Base-by-base conservation (phyloP, 2,329 filamentous ascomycete genomes). In the Stagonosporopsis vannaccii region DNA sequence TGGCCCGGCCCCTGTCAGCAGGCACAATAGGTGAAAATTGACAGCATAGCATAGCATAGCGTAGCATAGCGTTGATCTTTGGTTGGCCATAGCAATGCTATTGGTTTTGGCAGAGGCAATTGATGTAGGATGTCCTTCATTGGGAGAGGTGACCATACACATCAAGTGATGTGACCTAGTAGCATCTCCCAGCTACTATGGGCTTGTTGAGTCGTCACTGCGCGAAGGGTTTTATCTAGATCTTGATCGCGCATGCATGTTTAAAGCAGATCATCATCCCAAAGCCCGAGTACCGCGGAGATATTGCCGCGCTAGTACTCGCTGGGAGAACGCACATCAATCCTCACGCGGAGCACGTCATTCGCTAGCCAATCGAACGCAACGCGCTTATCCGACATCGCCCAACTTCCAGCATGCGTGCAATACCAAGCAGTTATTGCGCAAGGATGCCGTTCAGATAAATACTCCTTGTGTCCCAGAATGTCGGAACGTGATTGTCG, bases 331-430 rank as follows among this genome's bases (percentile, higher is more conserved):
- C 40, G 46, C 46, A 51, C 46, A 44, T 56, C 53, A 52, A 51
- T 51, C 37, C 41, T 47, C 47, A 42, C 32, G 22, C 41, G 46
- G 53, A 56, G 47, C 53, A 56, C 53, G 53, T 52, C 48, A 56
- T 56, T 43, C 47, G 36, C 48, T 39, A 51, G 19, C 53, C 47
- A 56, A 56, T 56, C 26, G 39, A 42, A 56, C 8, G 23, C 26
- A 9, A 42, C 4, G 40, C 17, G 19, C 48, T 56, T 56, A 56
- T 56, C 48, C 48, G 42, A 52, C 53, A 51, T 51, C 47, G 42
- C 47, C 35, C 48, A 46, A 12, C 22, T 43, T 30, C 23, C n/a
- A 22, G 17, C 22, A 25, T 43, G 26, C 36, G 20, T 43, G 42
- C 48, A 52, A 56, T 52, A 47, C 28, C 43, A 47, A 52, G 48